Evolutionary conservation across 345 rosid genomes (phyloP).

Genomic region (Psidium friedrichsthalianum): DNA sequence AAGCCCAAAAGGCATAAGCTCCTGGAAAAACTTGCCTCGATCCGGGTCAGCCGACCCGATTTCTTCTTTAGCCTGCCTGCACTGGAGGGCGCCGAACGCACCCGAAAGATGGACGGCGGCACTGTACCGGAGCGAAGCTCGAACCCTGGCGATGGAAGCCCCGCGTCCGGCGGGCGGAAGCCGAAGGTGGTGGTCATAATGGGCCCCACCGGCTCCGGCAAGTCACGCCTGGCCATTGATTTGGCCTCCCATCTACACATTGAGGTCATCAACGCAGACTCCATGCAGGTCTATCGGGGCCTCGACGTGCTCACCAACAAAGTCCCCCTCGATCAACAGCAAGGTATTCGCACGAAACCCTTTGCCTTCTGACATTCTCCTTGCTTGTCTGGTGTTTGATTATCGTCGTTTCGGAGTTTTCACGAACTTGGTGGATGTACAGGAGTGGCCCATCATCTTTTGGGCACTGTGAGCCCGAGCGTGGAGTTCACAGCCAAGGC

Average conservation of each 20-base stretch:
- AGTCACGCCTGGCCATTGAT: conserved; percentile 78
- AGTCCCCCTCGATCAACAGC: conserved; percentile 53
- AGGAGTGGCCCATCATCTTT: conserved; percentile 87
- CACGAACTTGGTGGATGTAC: neutral
- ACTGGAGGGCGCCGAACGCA: neutral
- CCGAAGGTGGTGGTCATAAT: conserved; percentile 64
- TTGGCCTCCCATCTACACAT: conserved; percentile 60
- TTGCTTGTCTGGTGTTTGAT: neutral
- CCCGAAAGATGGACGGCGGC: conserved; percentile 11
- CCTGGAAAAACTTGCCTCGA: no score
- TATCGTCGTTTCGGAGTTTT: neutral
- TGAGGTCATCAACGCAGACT: conserved; percentile 91
- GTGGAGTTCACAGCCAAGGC: conserved; percentile 70
- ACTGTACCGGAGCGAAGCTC: neutral
- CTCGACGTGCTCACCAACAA: conserved; percentile 90
- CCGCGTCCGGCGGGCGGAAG: conserved; percentile 2
- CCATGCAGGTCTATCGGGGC: conserved; percentile 86
- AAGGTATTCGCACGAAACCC: conserved; percentile 19
- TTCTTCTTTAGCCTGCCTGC: neutral
- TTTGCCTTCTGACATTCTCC: neutral
- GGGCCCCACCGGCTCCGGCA: conserved; percentile 94
- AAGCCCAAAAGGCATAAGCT: no score
- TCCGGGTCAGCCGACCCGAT: no score
- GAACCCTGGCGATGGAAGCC: conserved; percentile 16
- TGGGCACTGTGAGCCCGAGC: conserved; percentile 59